Conservation (phyloP, 169 alveolate genomes). For the Cyclospora cayetanensis region DNA sequence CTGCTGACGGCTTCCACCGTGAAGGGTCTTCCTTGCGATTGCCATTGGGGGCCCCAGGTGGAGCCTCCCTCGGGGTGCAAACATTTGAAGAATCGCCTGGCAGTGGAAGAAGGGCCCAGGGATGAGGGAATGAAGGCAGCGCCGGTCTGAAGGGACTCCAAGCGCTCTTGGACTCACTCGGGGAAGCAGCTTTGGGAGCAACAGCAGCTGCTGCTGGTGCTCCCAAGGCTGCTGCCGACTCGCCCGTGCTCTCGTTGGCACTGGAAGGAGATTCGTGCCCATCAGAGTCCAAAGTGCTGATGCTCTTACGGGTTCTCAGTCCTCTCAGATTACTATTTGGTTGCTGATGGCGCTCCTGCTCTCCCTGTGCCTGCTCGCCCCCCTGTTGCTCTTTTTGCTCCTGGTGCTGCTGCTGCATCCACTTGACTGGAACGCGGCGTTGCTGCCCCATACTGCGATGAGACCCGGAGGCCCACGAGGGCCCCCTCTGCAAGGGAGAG, state of each 20-base stretch:
- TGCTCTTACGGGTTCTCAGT: too few relatives aligned
- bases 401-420: slow-evolving; percentile 14
- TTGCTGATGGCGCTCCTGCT: too few relatives aligned
- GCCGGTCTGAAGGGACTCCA: neutral
- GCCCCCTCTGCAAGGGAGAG: neutral
- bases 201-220: neutral
- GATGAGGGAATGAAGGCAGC: neutral
- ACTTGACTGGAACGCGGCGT: slow-evolving; percentile 1
- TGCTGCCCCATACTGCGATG: neutral
- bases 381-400: neutral
- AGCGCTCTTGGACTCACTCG: neutral
- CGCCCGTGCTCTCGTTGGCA: neutral
- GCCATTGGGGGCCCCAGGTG: neutral
- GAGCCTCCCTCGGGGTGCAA: too few relatives aligned
- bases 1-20: slow-evolving; percentile 6
- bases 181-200: neutral
- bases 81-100: neutral
- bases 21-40: neutral
- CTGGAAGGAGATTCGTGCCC: neutral
- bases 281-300: neutral
- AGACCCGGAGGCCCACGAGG: slow-evolving; percentile 46
- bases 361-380: neutral
- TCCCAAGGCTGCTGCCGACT: neutral
- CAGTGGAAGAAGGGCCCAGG: neutral
- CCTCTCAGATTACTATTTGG: too few relatives aligned